Evolutionary conservation across 129 eudicot genomes (phyloP), one percentile per base, ranked within the genome.

Genomic region (Sambucus nigra): DNA sequence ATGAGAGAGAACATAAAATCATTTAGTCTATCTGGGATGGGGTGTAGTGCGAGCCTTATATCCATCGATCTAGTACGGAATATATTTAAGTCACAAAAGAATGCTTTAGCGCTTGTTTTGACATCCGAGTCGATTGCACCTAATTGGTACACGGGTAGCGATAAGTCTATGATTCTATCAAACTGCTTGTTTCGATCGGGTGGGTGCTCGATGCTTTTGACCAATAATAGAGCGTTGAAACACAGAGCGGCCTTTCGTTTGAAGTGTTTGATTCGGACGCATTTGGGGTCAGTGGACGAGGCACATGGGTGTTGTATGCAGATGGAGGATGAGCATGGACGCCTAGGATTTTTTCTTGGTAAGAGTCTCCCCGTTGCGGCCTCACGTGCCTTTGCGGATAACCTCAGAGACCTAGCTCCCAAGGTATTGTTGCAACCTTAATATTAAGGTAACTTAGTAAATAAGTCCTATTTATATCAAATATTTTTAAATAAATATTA

Each of bases 201-300:
- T 3, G 78, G 78, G 38, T 47, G 68, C 44, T 53, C 78, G 14
- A 61, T 76, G 27, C 68, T 71, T 2, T 67, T 76, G 49, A 76
- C 82, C 11, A 76, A 71, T 61, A 63, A 67, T 40, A 40, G 11
- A 8, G 32, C 64, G 17, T 32, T 71, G 45, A 45, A 32, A 47
- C 47, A 71, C 18, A 63, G 53, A 58, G 65, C 82, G 47, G 61
- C 28, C 55, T 60, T 76, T 17, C 57, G 71, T 60, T 29, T 76
- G 29, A 71, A 71, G 60, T 72, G 77, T 54, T 49, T 71, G 61
- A 69, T 76, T 22, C 62, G 82, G 44, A 71, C 82, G 52, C 82
- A 76, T 62, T 29, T 66, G 40, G 82, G 78, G 38, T 46, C 78
- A 23, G 53, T 29, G 15, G 82, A 76, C 33, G 71, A 66, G 51